Conservation (phyloP, 257 asterid genomes). For the Solanum virginianum region DNA sequence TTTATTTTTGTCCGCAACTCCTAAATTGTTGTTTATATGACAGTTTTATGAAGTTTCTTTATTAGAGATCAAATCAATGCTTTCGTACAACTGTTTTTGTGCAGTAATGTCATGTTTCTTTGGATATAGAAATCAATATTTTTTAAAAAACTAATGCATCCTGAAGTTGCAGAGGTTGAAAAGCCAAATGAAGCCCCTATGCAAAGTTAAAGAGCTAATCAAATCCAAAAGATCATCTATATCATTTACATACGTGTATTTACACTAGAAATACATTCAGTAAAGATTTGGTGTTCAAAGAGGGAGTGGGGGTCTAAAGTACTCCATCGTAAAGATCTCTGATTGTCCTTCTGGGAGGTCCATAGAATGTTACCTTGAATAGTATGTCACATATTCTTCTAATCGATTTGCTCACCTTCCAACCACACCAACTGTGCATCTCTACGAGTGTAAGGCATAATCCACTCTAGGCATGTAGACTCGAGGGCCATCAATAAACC, state of each 20-base stretch:
- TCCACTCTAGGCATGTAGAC: background rate
- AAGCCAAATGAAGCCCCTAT: background rate
- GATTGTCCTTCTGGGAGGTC: background rate
- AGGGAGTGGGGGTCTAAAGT: background rate
- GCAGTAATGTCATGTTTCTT: background rate
- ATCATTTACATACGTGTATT: background rate
- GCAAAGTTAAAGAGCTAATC: background rate
- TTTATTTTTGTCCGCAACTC: background rate
- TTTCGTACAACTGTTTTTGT: background rate
- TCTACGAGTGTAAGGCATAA: background rate
- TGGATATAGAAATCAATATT: background rate
- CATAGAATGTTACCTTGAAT: background rate
- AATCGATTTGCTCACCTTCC: background rate
- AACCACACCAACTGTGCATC: background rate
- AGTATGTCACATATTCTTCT: background rate
- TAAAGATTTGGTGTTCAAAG: background rate
- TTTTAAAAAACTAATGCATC: background rate
- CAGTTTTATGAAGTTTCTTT: background rate
- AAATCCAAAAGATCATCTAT: background rate
- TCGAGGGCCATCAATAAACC: background rate
- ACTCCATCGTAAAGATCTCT: background rate
- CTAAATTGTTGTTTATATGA: background rate
- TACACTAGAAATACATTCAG: background rate
- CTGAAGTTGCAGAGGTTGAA: background rate
- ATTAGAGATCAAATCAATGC: background rate